phyloP scores from a whole-genome alignment of 192 early-diverging fungal species.

The Coemansia sp. region DNA sequence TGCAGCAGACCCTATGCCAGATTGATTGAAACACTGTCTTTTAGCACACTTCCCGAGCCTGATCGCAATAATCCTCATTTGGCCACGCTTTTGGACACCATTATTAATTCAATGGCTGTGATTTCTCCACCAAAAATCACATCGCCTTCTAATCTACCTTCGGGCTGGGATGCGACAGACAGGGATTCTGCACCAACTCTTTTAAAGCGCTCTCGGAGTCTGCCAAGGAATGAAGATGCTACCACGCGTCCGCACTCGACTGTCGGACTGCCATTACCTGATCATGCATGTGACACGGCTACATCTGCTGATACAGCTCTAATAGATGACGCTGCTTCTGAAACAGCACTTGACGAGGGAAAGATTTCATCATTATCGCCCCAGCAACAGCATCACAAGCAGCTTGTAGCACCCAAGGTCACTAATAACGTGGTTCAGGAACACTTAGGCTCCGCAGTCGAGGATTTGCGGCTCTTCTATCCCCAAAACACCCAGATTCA shows the following conservation, averaged over 20 bases:
- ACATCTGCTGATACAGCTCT: constrained; percentile 4
- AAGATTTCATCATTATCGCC: neutral
- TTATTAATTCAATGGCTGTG: constrained; percentile 36
- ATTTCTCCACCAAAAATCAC: neutral
- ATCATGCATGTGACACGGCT: constrained; percentile 16
- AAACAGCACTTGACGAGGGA: neutral
- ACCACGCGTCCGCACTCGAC: constrained; percentile 25
- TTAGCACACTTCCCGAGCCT: constrained; percentile 38
- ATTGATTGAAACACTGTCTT: constrained; percentile 40
- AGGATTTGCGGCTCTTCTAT: neutral
- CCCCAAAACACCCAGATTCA: neutral
- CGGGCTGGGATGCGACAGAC: neutral
- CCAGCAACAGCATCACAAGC: constrained; percentile 5
- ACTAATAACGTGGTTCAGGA: neutral
- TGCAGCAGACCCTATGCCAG: constrained; percentile 26
- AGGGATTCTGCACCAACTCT: neutral
- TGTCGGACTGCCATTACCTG: constrained; percentile 29
- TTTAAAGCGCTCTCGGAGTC: constrained; percentile 34
- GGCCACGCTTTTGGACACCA: constrained; percentile 40
- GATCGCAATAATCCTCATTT: constrained; percentile 47
- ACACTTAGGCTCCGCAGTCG: neutral
- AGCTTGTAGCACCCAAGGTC: neutral
- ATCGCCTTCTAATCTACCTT: neutral
- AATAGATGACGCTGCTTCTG: constrained; percentile 5
- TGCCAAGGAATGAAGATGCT: constrained; percentile 28